Percentiles rank a stretch among this genome's conserved stretches.
phyloP scores from a whole-genome alignment of 345 rosid genomes.

The Camelina hispida region DNA sequence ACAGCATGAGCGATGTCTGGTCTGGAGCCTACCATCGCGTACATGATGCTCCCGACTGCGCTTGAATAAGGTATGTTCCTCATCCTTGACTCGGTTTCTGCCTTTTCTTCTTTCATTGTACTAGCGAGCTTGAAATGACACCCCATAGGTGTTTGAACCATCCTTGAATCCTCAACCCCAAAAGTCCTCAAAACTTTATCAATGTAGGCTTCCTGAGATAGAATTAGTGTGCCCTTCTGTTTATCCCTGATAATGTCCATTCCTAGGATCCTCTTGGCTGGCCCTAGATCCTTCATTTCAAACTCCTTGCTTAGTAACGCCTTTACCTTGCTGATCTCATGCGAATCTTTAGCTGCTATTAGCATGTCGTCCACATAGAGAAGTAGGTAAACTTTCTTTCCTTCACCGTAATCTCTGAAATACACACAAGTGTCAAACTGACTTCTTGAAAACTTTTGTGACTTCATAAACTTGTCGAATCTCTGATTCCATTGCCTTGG shows the following conservation, averaged over 20 bases:
- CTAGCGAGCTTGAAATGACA: background rate
- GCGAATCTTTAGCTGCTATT: too few relatives aligned
- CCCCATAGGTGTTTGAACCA: background rate
- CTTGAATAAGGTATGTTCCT: background rate
- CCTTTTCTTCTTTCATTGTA: background rate
- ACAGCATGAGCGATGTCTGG: too few relatives aligned
- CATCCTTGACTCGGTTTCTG: background rate
- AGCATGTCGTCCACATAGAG: too few relatives aligned
- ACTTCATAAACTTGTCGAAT: too few relatives aligned
- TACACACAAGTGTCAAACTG: too few relatives aligned
- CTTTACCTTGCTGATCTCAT: too few relatives aligned
- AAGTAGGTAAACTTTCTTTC: too few relatives aligned
- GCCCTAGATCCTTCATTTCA: background rate
- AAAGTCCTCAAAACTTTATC: background rate
- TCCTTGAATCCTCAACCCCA: accelerated
- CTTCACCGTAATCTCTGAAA: too few relatives aligned
- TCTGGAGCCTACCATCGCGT: background rate
- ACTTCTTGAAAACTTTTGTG: too few relatives aligned
- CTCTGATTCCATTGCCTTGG: too few relatives aligned
- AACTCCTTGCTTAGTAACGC: background rate
- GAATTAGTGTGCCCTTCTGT: too few relatives aligned
- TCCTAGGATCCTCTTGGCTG: too few relatives aligned
- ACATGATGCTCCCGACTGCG: background rate
- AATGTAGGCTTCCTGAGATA: background rate
- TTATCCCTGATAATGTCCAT: background rate